Conservation (phyloP, 768 basidiomycete species). For the Leccinum fibrillosum region DNA sequence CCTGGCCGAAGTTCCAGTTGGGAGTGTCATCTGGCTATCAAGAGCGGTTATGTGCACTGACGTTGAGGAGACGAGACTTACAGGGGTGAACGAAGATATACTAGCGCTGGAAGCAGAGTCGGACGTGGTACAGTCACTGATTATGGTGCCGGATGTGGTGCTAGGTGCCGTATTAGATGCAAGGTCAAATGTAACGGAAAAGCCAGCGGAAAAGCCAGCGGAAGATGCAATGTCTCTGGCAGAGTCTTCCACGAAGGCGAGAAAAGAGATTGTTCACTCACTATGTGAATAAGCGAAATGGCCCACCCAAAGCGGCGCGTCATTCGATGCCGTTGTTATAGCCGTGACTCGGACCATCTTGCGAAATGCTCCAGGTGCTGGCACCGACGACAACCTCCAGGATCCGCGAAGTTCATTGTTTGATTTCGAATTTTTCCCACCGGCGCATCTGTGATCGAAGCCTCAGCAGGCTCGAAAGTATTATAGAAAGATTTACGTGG, state of each 20-base stretch:
- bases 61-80: background rate
- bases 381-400: background rate
- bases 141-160: too few relatives aligned
- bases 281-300: background rate
- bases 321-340: background rate
- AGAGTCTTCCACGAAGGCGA: too few relatives aligned
- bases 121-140: background rate
- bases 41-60: background rate
- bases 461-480: background rate
- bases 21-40: background rate
- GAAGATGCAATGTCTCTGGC: too few relatives aligned
- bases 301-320: background rate
- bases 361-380: background rate
- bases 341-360: background rate
- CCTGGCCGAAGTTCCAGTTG: background rate
- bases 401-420: background rate
- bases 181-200: too few relatives aligned
- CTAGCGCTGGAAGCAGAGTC: background rate
- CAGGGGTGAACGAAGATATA: background rate
- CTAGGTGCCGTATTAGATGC: too few relatives aligned
- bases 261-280: background rate
- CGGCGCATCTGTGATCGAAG: background rate
- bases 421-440: background rate
- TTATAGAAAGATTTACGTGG: background rate
- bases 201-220: too few relatives aligned